Evolutionary conservation across 768 basidiomycete species (phyloP).

Genomic region (Cystobasidium onofrii): DNA sequence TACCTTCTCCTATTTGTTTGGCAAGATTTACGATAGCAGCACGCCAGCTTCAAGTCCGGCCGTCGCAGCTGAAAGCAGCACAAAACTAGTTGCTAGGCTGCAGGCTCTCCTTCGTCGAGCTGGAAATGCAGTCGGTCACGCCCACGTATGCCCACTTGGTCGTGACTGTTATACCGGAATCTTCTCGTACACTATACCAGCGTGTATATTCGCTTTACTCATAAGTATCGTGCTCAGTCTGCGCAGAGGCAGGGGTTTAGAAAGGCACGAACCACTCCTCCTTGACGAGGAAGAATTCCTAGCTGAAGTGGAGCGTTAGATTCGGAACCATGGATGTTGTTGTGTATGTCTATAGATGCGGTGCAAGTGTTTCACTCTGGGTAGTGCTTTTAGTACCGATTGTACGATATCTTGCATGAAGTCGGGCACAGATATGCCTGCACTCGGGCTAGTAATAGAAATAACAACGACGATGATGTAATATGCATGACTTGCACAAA

Average conservation of each 20-base stretch:
- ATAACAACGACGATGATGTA: too few relatives aligned
- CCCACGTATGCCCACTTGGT: slow-evolving; percentile 10
- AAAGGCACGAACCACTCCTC: neutral
- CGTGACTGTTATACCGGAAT: slow-evolving; percentile 2
- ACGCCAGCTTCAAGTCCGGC: neutral
- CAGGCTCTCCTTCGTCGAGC: neutral
- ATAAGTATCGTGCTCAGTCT: slow-evolving; percentile 17
- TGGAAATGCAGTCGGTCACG: neutral
- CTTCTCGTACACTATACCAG: slow-evolving; percentile 20
- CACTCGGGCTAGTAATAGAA: too few relatives aligned
- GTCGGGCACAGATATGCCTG: too few relatives aligned
- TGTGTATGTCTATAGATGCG: neutral
- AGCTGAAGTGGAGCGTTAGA: neutral
- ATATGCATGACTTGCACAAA: too few relatives aligned
- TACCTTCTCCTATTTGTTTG: slow-evolving; percentile 25
- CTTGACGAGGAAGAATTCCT: slow-evolving; percentile 16
- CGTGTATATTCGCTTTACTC: neutral
- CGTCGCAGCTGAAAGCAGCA: neutral
- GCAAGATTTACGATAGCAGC: slow-evolving; percentile 21
- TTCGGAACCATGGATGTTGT: neutral
- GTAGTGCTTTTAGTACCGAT: too few relatives aligned
- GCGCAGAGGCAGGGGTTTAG: slow-evolving; percentile 3
- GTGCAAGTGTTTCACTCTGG: too few relatives aligned
- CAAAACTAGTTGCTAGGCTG: neutral
- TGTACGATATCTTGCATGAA: too few relatives aligned